phyloP scores from a whole-genome alignment of 495 filamentous ascomycete genomes.

The Chaetomium tenue region DNA sequence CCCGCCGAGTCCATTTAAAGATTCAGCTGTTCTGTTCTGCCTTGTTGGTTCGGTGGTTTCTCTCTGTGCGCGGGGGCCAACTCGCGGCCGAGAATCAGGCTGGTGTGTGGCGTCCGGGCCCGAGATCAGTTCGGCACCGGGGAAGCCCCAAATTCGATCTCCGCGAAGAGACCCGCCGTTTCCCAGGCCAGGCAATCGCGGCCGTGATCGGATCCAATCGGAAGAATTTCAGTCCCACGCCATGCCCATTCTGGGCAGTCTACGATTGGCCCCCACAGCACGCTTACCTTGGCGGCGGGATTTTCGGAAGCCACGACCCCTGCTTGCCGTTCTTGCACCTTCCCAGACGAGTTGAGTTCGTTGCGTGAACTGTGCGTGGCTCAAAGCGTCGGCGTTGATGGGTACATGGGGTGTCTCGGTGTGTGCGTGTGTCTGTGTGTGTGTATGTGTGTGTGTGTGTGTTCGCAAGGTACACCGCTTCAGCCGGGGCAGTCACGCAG shows the following conservation, averaged over 20 bases:
- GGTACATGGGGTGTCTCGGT: background rate
- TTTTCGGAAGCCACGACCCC: slow-evolving; percentile 14
- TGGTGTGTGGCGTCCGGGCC: background rate
- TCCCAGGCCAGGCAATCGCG: background rate
- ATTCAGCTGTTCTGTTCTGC: background rate
- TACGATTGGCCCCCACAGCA: slow-evolving; percentile 25
- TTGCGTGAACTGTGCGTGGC: background rate
- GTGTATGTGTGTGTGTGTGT: background rate
- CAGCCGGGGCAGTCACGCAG: background rate
- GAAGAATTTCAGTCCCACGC: slow-evolving; percentile 23
- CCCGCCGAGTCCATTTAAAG: background rate
- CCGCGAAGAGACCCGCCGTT: background rate
- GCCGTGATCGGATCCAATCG: slow-evolving; percentile 26
- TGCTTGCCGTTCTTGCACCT: background rate
- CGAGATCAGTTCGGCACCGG: slow-evolving; percentile 15
- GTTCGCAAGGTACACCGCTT: no score
- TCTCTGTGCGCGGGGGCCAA: background rate
- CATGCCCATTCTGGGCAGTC: slow-evolving; percentile 17
- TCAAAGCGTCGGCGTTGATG: background rate
- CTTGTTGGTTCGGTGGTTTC: background rate
- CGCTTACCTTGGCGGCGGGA: slow-evolving; percentile 24
- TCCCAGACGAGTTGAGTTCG: background rate
- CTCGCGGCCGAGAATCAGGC: background rate
- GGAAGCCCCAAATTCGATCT: background rate
- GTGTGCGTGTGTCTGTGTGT: no score